phyloP scores from a whole-genome alignment of 495 filamentous ascomycete species.

The Parathielavia hyrcaniae region DNA sequence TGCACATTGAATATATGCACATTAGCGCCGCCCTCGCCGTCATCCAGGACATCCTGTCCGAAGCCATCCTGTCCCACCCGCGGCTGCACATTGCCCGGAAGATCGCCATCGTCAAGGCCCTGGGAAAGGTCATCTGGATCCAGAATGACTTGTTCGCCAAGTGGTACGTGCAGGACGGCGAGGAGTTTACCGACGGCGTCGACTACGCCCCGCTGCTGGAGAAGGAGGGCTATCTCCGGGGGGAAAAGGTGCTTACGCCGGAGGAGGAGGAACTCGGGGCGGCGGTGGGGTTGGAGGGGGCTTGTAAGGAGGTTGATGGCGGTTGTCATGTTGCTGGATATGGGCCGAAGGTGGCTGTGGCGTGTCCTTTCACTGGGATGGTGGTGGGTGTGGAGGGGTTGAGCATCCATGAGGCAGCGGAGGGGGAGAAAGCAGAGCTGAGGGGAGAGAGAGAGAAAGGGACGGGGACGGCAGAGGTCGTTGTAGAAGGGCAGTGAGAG shows the following conservation, averaged over 20 bases:
- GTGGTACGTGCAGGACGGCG: slow-evolving; percentile 66
- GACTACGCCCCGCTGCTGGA: slow-evolving; percentile 51
- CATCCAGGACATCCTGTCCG: slow-evolving; percentile 67
- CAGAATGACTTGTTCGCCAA: slow-evolving; percentile 75
- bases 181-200: slow-evolving; percentile 59
- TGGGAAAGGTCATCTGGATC: slow-evolving; percentile 59
- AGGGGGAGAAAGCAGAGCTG: slow-evolving; percentile 7
- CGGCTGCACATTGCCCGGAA: slow-evolving; percentile 56
- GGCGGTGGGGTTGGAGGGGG: slow-evolving; percentile 5
- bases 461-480: neutral
- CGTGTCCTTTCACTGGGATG: slow-evolving; percentile 26
- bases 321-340: neutral
- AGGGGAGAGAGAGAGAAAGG: neutral
- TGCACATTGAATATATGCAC: slow-evolving; percentile 73
- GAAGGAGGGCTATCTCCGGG: slow-evolving; percentile 53
- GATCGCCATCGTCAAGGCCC: slow-evolving; percentile 59
- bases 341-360: neutral
- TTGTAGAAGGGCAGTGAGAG: neutral
- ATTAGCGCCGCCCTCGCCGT: slow-evolving; percentile 61
- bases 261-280: slow-evolving; percentile 24
- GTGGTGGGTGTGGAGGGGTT: slow-evolving; percentile 10
- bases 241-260: slow-evolving; percentile 39
- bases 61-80: slow-evolving; percentile 67
- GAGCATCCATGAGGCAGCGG: slow-evolving; percentile 5
- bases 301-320: slow-evolving; percentile 16